Evolutionary conservation across 306 rosid genomes (phyloP), one percentile per base, ranked within the genome.

Genomic region (Dalbergia oliveri): DNA sequence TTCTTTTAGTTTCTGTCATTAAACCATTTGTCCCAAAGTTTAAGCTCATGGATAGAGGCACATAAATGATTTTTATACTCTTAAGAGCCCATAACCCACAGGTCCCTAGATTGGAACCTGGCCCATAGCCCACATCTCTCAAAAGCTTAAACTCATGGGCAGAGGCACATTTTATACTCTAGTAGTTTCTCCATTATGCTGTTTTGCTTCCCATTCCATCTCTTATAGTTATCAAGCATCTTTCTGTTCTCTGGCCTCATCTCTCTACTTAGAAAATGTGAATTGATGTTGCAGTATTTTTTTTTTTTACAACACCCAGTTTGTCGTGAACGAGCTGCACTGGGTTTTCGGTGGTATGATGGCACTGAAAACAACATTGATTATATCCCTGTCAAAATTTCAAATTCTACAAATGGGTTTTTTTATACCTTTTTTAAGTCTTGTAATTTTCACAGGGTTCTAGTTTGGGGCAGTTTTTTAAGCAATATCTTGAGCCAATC

Each of bases 401-500:
- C 31, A 26, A 26, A 26, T 26, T 26, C 31, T 39, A 39, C 31
- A 49, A 14, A 15, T 72, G 70, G 23, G 53, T 41, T 61, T 78
- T 44, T 21, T 86, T 11, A 39, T 62, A 76, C 49, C 21, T 72
- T 59, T 68, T 16, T 67, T 57, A 77, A 68, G 34, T 66, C 19
- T 71, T 79, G 82, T 63, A 43, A 51, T 82, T 75, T 65, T 83
- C 73, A 72, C 84, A 93, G 99, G 99, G 99, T 84, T 95, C 99
- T 64, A 95, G 99, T 84, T 56, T 93, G 88, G 99, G 98, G 65
- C 99, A 90, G 79, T 95, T 90, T 87, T 95, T 85, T 79, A 87
- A 83, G 81, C 94, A 93, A 72, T 95, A 93, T 81, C 99, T 95
- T 76, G 94, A 89, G 87, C 98, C 97, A 84, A 95, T 95, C 77